Conservation (phyloP, 768 basidiomycete species). For the Trametes villosa region DNA sequence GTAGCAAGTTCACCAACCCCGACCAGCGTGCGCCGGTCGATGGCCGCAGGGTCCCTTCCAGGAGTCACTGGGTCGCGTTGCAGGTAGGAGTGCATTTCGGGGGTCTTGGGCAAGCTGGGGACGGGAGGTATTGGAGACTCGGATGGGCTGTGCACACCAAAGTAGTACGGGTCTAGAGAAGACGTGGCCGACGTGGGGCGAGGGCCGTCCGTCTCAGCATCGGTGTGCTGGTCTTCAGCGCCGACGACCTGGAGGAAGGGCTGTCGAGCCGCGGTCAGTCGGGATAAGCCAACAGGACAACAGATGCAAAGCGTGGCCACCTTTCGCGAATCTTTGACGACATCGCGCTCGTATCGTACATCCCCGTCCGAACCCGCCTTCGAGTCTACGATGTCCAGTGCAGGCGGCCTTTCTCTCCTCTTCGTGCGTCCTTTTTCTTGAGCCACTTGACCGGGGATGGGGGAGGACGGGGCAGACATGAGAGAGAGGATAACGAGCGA, state of each 20-base stretch:
- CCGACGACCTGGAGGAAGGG: constrained; percentile 54
- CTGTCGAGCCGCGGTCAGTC: constrained; percentile 34
- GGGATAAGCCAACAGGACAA: constrained; percentile 17
- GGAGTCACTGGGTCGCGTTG: constrained; percentile 68
- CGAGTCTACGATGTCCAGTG: constrained; percentile 50
- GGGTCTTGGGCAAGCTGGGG: constrained; percentile 55
- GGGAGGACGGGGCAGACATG: constrained; percentile 46
- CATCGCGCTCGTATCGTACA: constrained; percentile 44
- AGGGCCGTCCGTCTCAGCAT: constrained; percentile 52
- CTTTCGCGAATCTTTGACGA: constrained; percentile 37
- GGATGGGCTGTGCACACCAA: constrained; percentile 71
- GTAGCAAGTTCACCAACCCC: constrained; percentile 96
- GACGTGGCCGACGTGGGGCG: constrained; percentile 79
- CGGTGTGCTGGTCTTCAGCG: constrained; percentile 41
- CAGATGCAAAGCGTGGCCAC: constrained; percentile 30
- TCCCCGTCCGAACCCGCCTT: constrained; percentile 46
- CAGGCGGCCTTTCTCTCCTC: constrained; percentile 56
- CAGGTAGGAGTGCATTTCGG: constrained; percentile 52
- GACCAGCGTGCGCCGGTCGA: constrained; percentile 86
- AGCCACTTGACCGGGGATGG: constrained; percentile 46
- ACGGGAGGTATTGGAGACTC: constrained; percentile 63
- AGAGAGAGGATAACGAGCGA: constrained; percentile 38
- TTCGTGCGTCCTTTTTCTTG: constrained; percentile 43
- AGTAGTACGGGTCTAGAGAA: constrained; percentile 89
- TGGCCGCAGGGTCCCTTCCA: constrained; percentile 72